These are phyloP conservation scores for Tylopilus intermedius DNA, from an alignment of 768 basidiomycete species.

Conservation along the genomic window DNA sequence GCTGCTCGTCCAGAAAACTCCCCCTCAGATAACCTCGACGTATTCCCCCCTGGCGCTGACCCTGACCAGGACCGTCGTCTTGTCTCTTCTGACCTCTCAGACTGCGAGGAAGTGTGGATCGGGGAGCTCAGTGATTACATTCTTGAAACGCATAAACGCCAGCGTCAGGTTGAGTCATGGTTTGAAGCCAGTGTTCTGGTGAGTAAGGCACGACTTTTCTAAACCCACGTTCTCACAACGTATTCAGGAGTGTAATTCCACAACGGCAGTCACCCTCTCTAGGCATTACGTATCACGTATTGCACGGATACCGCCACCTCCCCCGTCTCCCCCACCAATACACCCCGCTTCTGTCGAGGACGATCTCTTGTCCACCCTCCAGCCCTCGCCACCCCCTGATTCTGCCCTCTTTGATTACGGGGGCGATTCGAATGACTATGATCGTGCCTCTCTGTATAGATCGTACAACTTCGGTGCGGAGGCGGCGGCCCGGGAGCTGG, in stretches of 20 bases:
- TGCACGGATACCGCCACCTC: constrained; percentile 40
- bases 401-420: constrained; percentile 29
- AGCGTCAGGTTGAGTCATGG: constrained; percentile 67
- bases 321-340: constrained; percentile 35
- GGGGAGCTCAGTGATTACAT: constrained; percentile 66
- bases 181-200: constrained; percentile 68
- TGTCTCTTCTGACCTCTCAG: constrained; percentile 75
- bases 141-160: constrained; percentile 66
- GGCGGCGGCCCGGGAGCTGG: constrained; percentile 54
- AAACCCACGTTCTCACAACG: constrained; percentile 1
- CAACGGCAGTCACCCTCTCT: constrained; percentile 44
- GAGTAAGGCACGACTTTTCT: constrained; percentile 18
- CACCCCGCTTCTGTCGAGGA: constrained; percentile 31
- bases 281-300: constrained; percentile 39
- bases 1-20: constrained; percentile 28
- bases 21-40: constrained; percentile 21
- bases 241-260: constrained; percentile 64
- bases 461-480: constrained; percentile 36
- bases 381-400: constrained; percentile 33
- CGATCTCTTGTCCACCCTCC: constrained; percentile 33
- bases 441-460: constrained; percentile 19
- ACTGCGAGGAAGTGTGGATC: constrained; percentile 74
- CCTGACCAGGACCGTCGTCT: constrained; percentile 42
- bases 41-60: constrained; percentile 14
- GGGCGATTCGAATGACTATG: constrained; percentile 23